Evolutionary conservation across 495 filamentous ascomycete genomes (phyloP).

Genomic region (Podospora pseudoanserina): DNA sequence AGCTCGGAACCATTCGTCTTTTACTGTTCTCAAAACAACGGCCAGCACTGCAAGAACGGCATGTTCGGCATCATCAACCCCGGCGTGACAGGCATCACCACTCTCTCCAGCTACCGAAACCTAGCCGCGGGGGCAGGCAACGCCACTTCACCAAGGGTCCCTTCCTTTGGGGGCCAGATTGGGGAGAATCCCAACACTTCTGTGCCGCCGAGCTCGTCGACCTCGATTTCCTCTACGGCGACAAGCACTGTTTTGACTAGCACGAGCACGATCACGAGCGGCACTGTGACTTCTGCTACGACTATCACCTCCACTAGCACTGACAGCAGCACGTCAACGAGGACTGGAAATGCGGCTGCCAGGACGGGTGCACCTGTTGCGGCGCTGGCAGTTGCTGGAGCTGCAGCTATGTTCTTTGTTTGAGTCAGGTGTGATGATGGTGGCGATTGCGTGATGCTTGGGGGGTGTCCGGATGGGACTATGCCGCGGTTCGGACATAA

Average conservation of each 20-base stretch:
- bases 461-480: neutral
- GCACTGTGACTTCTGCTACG: constrained; percentile 1
- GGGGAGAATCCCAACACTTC: constrained; percentile 7
- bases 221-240: neutral
- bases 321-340: neutral
- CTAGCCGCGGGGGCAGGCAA: constrained; percentile 19
- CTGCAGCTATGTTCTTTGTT: constrained; percentile 17
- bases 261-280: neutral
- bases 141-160: constrained; percentile 16
- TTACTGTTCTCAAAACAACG: constrained; percentile 48
- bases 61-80: constrained; percentile 40
- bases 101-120: constrained; percentile 22
- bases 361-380: constrained; percentile 11
- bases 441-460: neutral
- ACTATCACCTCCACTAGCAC: neutral
- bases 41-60: constrained; percentile 34
- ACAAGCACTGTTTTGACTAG: neutral
- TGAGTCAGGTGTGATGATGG: constrained; percentile 1
- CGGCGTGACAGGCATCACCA: constrained; percentile 1
- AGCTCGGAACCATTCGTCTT: constrained; percentile 52
- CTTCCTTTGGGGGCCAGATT: constrained; percentile 24
- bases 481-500: neutral
- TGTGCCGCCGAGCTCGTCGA: neutral
- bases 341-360: constrained; percentile 6
- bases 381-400: constrained; percentile 17